A percentile compares a stretch with the other conserved stretches of the same genome.
phyloP scores from a whole-genome alignment of 208 protist genomes.

The Wallacemonas sp. region DNA sequence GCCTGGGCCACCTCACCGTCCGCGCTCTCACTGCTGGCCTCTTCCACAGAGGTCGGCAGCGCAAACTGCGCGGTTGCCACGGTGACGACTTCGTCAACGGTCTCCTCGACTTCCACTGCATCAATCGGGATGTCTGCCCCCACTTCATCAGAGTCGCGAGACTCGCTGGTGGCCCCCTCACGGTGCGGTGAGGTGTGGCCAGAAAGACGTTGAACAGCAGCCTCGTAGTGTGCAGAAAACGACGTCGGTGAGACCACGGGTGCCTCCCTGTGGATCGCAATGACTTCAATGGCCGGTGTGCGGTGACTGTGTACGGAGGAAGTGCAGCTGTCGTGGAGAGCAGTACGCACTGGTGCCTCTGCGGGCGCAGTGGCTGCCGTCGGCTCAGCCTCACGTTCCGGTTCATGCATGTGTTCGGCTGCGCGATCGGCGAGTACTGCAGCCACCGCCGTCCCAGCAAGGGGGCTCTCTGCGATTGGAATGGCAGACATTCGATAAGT shows the following conservation, averaged over 20 bases:
- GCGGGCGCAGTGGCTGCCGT: not conserved
- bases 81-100: slow-evolving; percentile 16
- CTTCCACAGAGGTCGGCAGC: too few species aligned
- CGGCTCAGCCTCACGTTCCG: too few species aligned
- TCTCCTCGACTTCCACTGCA: slow-evolving; percentile 22
- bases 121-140: slow-evolving; percentile 12
- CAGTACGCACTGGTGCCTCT: not conserved
- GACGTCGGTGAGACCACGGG: not conserved
- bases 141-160: slow-evolving; percentile 36
- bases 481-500: not conserved
- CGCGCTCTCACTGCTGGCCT: not conserved
- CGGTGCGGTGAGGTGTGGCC: not conserved
- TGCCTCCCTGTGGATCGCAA: slow-evolving; percentile 3
- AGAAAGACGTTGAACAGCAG: not conserved
- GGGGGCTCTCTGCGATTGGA: not conserved
- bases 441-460: not conserved
- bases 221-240: slow-evolving; percentile 1
- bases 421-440: not conserved
- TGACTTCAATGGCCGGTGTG: not conserved
- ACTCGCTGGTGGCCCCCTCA: slow-evolving; percentile 48
- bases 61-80: slow-evolving; percentile 36
- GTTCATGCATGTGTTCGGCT: not conserved
- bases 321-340: not conserved
- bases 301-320: not conserved
- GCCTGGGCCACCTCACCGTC: not conserved